Evolutionary conservation across 306 rosid genomes (phyloP).

Genomic region (Vachellia collinsii): DNA sequence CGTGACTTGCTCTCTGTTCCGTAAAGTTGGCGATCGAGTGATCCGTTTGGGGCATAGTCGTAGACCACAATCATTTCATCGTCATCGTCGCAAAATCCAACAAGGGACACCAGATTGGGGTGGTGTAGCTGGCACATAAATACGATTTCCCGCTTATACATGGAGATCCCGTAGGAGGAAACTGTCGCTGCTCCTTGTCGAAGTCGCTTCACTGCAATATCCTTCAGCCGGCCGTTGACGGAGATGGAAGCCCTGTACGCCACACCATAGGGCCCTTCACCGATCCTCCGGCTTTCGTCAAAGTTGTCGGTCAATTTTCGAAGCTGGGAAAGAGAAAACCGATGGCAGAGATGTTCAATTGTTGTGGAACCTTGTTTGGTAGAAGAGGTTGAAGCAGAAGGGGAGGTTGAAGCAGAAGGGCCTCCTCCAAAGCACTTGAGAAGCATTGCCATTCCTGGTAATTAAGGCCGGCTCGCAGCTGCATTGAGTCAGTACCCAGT

Average conservation of each 20-base stretch:
- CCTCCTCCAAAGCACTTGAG: not conserved
- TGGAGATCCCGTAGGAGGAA: not conserved
- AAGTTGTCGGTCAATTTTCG: constrained; percentile 1
- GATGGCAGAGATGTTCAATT: not conserved
- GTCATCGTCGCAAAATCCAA: not conserved
- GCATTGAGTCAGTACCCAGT: too few species aligned
- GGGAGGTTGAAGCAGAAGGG: not conserved
- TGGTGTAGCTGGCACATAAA: constrained; percentile 7
- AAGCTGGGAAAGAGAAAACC: not conserved
- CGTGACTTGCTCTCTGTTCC: not conserved
- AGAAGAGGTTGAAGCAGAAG: not conserved
- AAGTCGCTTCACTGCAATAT: not conserved
- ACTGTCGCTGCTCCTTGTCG: rapidly evolving
- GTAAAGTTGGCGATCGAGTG: not conserved
- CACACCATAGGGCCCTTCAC: not conserved
- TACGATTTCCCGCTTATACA: not conserved
- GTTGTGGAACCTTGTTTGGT: not conserved
- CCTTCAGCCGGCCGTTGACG: not conserved
- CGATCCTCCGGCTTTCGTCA: not conserved
- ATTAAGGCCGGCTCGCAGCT: too few species aligned
- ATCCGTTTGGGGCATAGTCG: not conserved
- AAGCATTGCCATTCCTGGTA: too few species aligned
- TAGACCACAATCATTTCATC: not conserved
- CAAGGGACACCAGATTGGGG: not conserved
- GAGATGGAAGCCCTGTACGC: not conserved